A percentile compares a stretch with the other conserved stretches of the same genome.
Evolutionary conservation across 345 rosid genomes (phyloP).

Genomic region (Cardamine resedifolia): DNA sequence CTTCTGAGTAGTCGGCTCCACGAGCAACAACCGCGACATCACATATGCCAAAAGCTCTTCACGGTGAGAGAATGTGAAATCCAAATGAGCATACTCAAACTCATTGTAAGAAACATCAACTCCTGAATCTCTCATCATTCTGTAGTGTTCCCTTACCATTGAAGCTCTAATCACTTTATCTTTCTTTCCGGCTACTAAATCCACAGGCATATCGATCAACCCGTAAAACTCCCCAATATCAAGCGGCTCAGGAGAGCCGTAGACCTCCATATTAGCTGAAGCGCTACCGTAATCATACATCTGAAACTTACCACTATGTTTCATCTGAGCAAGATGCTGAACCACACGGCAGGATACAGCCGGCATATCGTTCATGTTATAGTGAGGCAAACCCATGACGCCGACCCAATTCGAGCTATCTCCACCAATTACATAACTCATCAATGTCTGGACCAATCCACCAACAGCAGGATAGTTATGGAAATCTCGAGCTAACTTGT

Average conservation of each 20-base stretch:
- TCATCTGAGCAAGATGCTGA: conserved; percentile 87
- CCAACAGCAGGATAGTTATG: conserved; percentile 94
- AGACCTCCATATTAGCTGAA: conserved; percentile 59
- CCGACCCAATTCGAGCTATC: conserved; percentile 98
- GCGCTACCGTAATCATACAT: conserved; percentile 82
- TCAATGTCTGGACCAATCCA: conserved; percentile 85
- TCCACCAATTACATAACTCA: conserved; percentile 78
- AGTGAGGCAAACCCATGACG: conserved; percentile 84
- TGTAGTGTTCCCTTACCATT: conserved; percentile 81
- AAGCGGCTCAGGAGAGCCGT: conserved; percentile 77
- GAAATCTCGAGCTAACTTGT: conserved; percentile 93
- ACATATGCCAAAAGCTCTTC: conserved; percentile 87
- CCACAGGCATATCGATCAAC: conserved; percentile 70
- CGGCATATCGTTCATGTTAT: conserved; percentile 98
- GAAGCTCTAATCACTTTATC: conserved; percentile 73
- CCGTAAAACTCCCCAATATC: conserved; percentile 75
- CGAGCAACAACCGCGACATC: conserved; percentile 71
- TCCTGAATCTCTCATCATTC: conserved; percentile 61
- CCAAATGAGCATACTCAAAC: conserved; percentile 87
- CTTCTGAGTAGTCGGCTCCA: conserved; percentile 41
- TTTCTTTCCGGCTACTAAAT: conserved; percentile 78
- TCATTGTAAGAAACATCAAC: conserved; percentile 72
- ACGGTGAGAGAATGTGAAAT: conserved; percentile 85
- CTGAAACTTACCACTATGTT: conserved; percentile 59
- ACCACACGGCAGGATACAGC: conserved; percentile 72